Base-by-base conservation (phyloP, 2,329 filamentous ascomycete genomes). In the Sclerotiophoma versabilis region DNA sequence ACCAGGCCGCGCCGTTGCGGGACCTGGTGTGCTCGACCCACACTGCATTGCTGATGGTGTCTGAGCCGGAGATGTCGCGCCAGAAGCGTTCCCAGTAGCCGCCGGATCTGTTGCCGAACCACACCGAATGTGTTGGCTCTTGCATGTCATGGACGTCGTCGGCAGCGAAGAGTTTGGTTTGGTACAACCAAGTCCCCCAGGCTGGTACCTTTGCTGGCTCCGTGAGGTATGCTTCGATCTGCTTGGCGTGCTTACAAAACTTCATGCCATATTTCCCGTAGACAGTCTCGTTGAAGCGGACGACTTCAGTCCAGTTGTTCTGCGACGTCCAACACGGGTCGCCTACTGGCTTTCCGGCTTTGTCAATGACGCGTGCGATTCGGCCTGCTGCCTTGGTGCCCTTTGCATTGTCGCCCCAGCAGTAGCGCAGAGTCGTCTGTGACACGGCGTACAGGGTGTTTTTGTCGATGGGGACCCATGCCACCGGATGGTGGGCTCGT, bases 1-100 rank as follows among this genome's bases (percentile, higher is more conserved):
- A 60, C 54, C 58, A 57, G 9, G 54, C 25, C 0, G 30, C n/a
- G 10, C 54, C 58, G 5, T 38, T n/a, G 5, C 43, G 58, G 1
- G 47, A 55, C 5, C 23, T 8, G 1, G 50, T 50, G 37, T 49
- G 54, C 23, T 60, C 58, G 19, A 57, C 50, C 58, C 58, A 57
- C 1, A 60, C 49, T 2, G 56, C 50, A 5, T 19, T 53, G 33
- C 53, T 62, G 30, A 61, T 56, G 32, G 38, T 54, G 19, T 44
- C 22, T 2, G 51, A 53, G 14, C 42, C 29, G 5, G 54, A 54
- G 17, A 58, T 58, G 36, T 60, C 54, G 22, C 58, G 55, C 54
- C 54, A 60, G 48, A 58, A 58, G 11, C 51, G 43, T 32, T 60
- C 49, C 58, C 57, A 59, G 30, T 59, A 59, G 10, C 52, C 57